Evolutionary conservation across 2,329 filamentous ascomycete species (phyloP), one percentile per base, ranked within the genome.

Genomic region (Penicillium sp.): DNA sequence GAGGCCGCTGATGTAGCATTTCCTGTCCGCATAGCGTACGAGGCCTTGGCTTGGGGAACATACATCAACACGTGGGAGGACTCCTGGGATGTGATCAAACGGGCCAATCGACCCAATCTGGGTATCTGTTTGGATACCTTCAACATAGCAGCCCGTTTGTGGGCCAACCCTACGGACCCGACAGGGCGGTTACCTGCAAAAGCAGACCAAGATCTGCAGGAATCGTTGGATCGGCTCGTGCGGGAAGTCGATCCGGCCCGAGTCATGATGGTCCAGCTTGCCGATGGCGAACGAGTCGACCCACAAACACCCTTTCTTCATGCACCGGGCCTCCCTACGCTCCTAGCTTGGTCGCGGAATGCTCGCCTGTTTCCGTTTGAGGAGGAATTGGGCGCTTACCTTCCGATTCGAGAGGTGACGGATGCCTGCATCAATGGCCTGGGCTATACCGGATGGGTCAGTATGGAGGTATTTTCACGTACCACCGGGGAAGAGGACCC

Each of bases 281-380:
- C 87, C 8, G 87, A 91, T 60, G 88, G 82, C 2, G 84, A 88
- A 64, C 75, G 77, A 9, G 74, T 89, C 2, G 62, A 68, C 0
- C 59, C 70, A 12, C 83, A 84, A 0, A 65, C 89, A 7, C 55
- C 75, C 2, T 66, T 75, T 22, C 77, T 76, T 3, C 82, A 86
- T 59, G 69, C 76, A n/a, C 66, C 75, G 0, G 75, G 73, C 5
- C 82, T 86, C 64, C 77, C 76, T 13, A 66, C 79, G 4, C 72
- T 83, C 2, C 89, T 91, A 84, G 86, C 80, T 61, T 91, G 87
- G 87, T 87, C 81, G 33, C 72, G 87, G 33, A 90, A 89, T 64
- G 86, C 83, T 55, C 75, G 87, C 18, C 65, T 87, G 4, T 89
- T 87, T 64, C 82, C 85, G 52, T 82, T 84, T 58, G 71, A 84